Evolutionary conservation across 2,329 filamentous ascomycete species (phyloP).

Genomic region (Aspergillus costaricaensis): DNA sequence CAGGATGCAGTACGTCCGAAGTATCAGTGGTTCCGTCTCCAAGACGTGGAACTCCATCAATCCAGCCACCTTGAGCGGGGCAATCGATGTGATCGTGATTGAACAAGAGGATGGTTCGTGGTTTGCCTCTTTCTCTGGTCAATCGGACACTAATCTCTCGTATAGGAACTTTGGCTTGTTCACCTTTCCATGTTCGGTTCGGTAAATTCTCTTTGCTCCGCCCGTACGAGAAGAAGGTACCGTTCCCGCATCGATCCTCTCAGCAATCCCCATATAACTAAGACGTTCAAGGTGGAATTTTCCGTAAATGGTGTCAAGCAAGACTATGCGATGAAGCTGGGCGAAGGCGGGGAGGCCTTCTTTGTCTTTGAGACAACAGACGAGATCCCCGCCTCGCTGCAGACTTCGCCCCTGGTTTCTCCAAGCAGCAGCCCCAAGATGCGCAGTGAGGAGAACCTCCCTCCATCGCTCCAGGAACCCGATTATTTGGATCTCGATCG

Average conservation of each 20-base stretch:
- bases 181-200: conserved; percentile 97
- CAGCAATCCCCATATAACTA: conserved; percentile 12
- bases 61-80: conserved; percentile 91
- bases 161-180: conserved; percentile 73
- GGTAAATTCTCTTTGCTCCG: conserved; percentile 96
- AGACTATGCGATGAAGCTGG: conserved; percentile 96
- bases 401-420: conserved; percentile 91
- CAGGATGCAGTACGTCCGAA: conserved; percentile 95
- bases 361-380: conserved; percentile 97
- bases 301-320: conserved; percentile 89
- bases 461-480: conserved; percentile 49
- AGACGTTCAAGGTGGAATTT: conserved; percentile 73
- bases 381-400: conserved; percentile 85
- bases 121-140: not conserved
- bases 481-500: conserved; percentile 52
- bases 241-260: not conserved
- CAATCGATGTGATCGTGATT: conserved; percentile 98
- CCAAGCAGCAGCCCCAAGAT: conserved; percentile 76
- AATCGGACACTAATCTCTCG: conserved; percentile 3
- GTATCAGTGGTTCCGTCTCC: conserved; percentile 90
- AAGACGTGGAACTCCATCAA: conserved; percentile 99
- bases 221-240: conserved; percentile 88
- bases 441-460: conserved; percentile 33
- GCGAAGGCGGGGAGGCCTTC: conserved; percentile 95
- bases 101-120: conserved; percentile 84